Conservation (phyloP, 2,329 filamentous ascomycete species). For the Penicillium sp. region DNA sequence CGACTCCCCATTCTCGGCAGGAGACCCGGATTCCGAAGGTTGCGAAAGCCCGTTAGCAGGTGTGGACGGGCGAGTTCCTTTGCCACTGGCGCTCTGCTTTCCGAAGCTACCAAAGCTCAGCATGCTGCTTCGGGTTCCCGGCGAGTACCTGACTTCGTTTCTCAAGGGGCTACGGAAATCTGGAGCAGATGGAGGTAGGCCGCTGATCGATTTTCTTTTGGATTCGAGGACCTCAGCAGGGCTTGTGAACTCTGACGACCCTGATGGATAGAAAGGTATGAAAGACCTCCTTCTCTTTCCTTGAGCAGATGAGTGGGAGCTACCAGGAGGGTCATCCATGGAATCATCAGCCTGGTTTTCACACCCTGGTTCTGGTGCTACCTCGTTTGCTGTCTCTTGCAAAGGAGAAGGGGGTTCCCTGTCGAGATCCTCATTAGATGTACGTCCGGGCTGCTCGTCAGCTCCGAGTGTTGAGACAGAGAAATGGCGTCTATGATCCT, state of each 20-base stretch:
- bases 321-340: not conserved
- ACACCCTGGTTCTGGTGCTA: not conserved
- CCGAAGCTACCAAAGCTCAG: constrained; percentile 27
- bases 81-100: constrained; percentile 19
- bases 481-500: constrained; percentile 15
- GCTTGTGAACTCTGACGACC: constrained; percentile 1
- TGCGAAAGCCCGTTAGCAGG: constrained; percentile 20
- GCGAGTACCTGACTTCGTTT: constrained; percentile 28
- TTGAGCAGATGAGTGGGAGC: constrained; percentile 1
- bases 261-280: constrained; percentile 6
- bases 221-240: constrained; percentile 21
- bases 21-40: constrained; percentile 5
- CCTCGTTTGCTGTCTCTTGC: constrained; percentile 1
- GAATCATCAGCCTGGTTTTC: not conserved
- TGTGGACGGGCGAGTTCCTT: constrained; percentile 20
- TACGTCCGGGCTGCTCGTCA: constrained; percentile 13
- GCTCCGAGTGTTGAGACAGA: constrained; percentile 31
- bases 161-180: constrained; percentile 24
- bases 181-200: constrained; percentile 17
- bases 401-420: constrained; percentile 23
- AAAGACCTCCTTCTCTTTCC: not conserved
- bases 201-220: constrained; percentile 25
- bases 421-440: constrained; percentile 6
- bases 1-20: constrained; percentile 20
- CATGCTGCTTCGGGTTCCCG: constrained; percentile 26